Evolutionary conservation across 169 alveolate genomes (phyloP).

Genomic region (Eimeria acervulina): DNA sequence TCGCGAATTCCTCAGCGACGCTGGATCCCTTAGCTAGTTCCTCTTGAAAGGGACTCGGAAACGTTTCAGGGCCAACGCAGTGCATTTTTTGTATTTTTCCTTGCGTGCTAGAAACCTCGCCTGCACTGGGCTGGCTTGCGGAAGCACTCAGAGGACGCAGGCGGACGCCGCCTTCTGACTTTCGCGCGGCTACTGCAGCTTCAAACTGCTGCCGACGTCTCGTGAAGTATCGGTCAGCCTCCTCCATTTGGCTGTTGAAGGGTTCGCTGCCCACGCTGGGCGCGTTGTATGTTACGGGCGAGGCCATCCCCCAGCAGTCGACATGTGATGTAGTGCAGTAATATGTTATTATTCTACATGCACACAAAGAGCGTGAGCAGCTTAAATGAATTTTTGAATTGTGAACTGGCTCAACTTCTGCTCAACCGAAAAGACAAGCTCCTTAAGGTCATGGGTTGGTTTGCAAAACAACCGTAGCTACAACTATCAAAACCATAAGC

Average conservation of each 20-base stretch:
- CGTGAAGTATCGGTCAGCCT: conserved; percentile 22
- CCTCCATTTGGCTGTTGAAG: neutral
- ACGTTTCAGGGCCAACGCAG: conserved; percentile 40
- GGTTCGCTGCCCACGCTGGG: neutral
- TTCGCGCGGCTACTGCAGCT: neutral
- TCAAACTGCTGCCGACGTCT: conserved; percentile 59
- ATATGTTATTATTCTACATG: neutral
- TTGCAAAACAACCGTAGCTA: neutral
- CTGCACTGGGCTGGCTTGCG: neutral
- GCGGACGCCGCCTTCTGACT: neutral
- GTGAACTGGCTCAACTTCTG: neutral
- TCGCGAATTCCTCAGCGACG: conserved; percentile 39
- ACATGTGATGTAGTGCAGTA: neutral
- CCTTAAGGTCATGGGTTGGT: neutral
- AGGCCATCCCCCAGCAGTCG: neutral
- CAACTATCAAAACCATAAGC: neutral
- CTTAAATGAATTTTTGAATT: neutral
- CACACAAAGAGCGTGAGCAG: neutral
- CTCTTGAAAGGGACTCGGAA: conserved; percentile 19
- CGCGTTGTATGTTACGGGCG: too few relatives aligned
- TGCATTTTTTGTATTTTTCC: neutral
- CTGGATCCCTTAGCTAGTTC: conserved; percentile 36
- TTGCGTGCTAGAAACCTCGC: neutral
- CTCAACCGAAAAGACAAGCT: neutral
- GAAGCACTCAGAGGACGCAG: conserved; percentile 34